Evolutionary conservation across 2,329 filamentous ascomycete genomes (phyloP), one percentile per base, ranked within the genome.

Genomic region (Aschersonia sp.): DNA sequence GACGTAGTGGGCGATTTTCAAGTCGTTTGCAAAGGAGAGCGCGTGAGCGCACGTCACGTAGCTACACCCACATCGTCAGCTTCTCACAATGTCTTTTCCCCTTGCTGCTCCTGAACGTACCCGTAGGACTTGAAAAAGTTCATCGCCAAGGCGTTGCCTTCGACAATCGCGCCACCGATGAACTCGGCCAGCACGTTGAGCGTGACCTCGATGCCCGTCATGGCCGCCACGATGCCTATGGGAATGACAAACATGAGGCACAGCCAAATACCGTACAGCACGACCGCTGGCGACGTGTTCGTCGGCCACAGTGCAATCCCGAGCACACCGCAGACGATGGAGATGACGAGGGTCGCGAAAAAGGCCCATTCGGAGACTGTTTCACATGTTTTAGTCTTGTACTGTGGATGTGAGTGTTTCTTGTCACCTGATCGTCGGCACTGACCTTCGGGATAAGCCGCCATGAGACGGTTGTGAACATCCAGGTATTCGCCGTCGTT

Each of bases 101-200:
- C 33, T 8, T 37, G 8, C 8, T 22, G 22, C 22, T 22, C 31
- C 22, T 33, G 7, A 14, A 50, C 49, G 22, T 42, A 55, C 52
- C 58, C 64, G 35, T 61, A 68, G 1, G 63, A 59, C 58, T 72
- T 72, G 60, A 72, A 71, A 55, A 64, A 70, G 57, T 65, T 68
- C 61, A 71, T 68, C 42, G 63, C 67, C n/a, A 71, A 53, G 1
- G 69, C 66, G 43, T 70, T 69, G 29, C 69, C 69, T 5, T 63
- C 55, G 4, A 65, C 61, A 51, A 63, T 64, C 4, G 62, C 60
- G 4, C 69, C 69, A n/a, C 65, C 69, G 10, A 72, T 68, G 35
- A 71, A 66, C 55, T 72, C 68, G n/a, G 68, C 66, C 7, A 73
- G 51, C 1, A 73, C 68, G 46, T 71, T 71, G 29, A 71, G 58